Evolutionary conservation across 2,329 filamentous ascomycete species (phyloP).

Genomic region (Nemania diffusa): DNA sequence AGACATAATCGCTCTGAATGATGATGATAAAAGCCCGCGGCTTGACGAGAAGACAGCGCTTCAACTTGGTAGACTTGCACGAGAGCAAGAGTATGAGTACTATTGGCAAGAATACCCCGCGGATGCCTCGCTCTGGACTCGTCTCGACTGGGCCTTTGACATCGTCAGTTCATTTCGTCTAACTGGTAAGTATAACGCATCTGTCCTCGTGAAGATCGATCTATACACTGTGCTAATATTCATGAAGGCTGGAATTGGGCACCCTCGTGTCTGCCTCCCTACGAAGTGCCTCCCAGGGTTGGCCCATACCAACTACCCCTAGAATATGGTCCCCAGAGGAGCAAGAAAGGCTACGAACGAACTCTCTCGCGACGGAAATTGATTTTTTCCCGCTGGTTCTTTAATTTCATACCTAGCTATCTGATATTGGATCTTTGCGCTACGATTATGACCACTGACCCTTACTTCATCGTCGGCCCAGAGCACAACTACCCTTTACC

Average conservation of each 20-base stretch:
- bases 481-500: constrained; percentile 56
- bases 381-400: constrained; percentile 56
- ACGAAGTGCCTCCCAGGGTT: constrained; percentile 53
- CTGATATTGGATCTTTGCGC: constrained; percentile 76
- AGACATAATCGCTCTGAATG: constrained; percentile 17
- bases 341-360: constrained; percentile 59
- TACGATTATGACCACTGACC: constrained; percentile 76
- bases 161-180: constrained; percentile 65
- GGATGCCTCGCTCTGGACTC: constrained; percentile 57
- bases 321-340: constrained; percentile 54
- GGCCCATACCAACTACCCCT: constrained; percentile 53
- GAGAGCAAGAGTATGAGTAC: constrained; percentile 57
- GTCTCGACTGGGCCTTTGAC: constrained; percentile 67
- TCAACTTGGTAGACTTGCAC: constrained; percentile 33
- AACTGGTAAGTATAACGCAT: constrained; percentile 55
- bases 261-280: constrained; percentile 58
- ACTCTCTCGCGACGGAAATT: constrained; percentile 57
- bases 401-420: constrained; percentile 65
- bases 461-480: constrained; percentile 74
- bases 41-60: constrained; percentile 9
- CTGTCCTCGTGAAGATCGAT: neutral
- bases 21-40: constrained; percentile 17
- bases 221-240: constrained; percentile 12
- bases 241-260: constrained; percentile 67
- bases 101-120: constrained; percentile 70